These are phyloP conservation scores for Botrytis deweyae DNA, from an alignment of 2,329 filamentous ascomycete genomes.

Conservation along the genomic window DNA sequence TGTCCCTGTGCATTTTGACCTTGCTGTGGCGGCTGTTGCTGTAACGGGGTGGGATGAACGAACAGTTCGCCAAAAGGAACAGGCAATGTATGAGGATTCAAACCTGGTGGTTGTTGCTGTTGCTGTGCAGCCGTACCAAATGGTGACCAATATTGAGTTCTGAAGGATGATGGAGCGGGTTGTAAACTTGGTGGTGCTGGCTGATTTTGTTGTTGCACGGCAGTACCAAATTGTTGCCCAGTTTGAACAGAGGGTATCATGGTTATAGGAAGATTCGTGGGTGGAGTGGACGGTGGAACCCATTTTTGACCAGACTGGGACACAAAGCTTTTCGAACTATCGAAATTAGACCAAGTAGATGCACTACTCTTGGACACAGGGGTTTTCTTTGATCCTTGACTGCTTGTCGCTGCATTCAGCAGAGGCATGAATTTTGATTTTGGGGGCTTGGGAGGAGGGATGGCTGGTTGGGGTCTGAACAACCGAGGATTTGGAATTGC, in stretches of 20 bases:
- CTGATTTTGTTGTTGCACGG: background rate
- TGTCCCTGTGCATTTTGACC: background rate
- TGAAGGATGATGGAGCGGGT: background rate
- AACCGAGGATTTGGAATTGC: background rate
- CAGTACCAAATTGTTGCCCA: background rate
- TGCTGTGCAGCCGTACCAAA: background rate
- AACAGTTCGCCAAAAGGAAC: background rate
- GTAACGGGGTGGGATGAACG: background rate
- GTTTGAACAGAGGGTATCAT: background rate
- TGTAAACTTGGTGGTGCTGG: background rate
- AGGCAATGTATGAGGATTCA: background rate
- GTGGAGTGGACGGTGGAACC: background rate
- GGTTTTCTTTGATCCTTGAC: background rate
- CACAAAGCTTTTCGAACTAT: background rate
- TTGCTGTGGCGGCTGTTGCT: background rate
- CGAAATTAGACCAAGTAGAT: background rate
- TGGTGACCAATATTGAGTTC: background rate
- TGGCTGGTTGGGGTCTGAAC: background rate
- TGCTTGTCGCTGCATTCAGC: background rate
- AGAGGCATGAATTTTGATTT: background rate
- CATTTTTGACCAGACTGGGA: background rate
- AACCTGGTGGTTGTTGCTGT: background rate
- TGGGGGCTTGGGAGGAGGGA: background rate
- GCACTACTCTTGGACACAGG: too few species aligned
- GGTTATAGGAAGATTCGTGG: background rate